A percentile compares a stretch with the other conserved stretches of the same genome.
Conservation (phyloP, 768 basidiomycete species). For the Boletus pseudopeckii region DNA sequence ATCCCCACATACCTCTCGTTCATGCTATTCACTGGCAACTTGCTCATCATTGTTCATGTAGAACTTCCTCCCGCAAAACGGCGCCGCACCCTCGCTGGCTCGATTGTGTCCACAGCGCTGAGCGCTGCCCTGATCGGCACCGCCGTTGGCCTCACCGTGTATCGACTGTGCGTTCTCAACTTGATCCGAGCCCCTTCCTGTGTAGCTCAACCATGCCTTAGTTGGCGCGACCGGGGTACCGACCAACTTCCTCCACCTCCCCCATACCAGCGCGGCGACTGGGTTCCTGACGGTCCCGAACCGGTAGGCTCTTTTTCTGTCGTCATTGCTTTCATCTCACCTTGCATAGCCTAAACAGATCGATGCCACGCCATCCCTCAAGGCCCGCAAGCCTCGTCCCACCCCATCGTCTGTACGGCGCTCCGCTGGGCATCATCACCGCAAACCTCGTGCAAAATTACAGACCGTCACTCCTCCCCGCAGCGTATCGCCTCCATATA, state of each 20-base stretch:
- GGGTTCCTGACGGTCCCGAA: slow-evolving; percentile 43
- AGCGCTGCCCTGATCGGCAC: slow-evolving; percentile 84
- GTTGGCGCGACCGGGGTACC: slow-evolving; percentile 77
- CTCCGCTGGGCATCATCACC: slow-evolving; percentile 33
- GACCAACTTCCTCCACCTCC: slow-evolving; percentile 52
- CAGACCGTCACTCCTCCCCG: slow-evolving; percentile 27
- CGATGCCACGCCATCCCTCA: slow-evolving; percentile 38
- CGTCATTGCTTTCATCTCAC: slow-evolving; percentile 12
- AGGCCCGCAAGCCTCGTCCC: slow-evolving; percentile 37
- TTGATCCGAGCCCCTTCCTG: not conserved
- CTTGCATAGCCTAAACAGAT: slow-evolving; percentile 27
- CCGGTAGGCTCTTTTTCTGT: slow-evolving; percentile 23
- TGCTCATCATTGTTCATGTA: slow-evolving; percentile 54
- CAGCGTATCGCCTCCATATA: slow-evolving; percentile 25
- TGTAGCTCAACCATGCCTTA: slow-evolving; percentile 25
- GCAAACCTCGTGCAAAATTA: slow-evolving; percentile 30
- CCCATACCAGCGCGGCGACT: slow-evolving; percentile 61
- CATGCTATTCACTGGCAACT: slow-evolving; percentile 34
- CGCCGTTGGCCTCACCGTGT: slow-evolving; percentile 83
- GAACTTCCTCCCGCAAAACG: slow-evolving; percentile 76
- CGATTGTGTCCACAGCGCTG: slow-evolving; percentile 79
- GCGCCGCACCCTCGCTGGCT: slow-evolving; percentile 76
- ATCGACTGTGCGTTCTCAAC: slow-evolving; percentile 64
- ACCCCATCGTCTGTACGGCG: slow-evolving; percentile 32
- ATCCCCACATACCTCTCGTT: slow-evolving; percentile 15